phyloP scores from a whole-genome alignment of 176 grass and related monocot species.

The Juncus inflexus region DNA sequence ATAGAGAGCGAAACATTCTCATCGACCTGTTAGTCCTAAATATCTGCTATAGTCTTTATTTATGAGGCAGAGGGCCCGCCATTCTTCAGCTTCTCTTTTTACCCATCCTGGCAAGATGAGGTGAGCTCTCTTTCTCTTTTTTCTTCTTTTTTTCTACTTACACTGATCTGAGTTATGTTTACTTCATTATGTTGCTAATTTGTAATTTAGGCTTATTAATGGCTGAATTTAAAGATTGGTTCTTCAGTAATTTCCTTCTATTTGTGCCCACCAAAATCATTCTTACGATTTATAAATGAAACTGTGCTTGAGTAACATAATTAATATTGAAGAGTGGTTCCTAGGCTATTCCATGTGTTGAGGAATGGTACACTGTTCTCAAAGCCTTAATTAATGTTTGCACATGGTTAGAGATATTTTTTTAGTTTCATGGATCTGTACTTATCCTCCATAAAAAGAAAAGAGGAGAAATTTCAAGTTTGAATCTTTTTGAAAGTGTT shows the following conservation, averaged over 20 bases:
- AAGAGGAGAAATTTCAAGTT: no score
- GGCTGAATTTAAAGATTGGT: background rate
- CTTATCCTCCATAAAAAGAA: no score
- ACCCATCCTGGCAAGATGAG: slow-evolving; percentile 29
- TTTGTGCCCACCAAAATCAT: no score
- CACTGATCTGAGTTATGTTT: background rate
- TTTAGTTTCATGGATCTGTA: no score
- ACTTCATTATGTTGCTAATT: background rate
- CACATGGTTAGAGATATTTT: no score
- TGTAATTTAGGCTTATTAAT: background rate
- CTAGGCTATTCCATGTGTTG: no score
- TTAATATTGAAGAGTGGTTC: no score
- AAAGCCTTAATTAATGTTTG: no score
- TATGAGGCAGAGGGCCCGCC: slow-evolving; percentile 24
- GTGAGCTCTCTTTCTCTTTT: slow-evolving; percentile 12
- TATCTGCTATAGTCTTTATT: background rate
- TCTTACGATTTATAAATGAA: no score
- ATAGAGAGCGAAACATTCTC: slow-evolving; percentile 6
- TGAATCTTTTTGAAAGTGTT: no score
- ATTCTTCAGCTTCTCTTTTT: slow-evolving; percentile 4
- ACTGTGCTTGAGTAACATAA: no score
- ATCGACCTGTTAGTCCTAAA: background rate
- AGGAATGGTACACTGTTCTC: no score
- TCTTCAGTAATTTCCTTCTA: background rate
- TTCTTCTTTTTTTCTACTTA: background rate